A percentile compares a stretch with the other conserved stretches of the same genome.
phyloP scores from a whole-genome alignment of 805 yeast species.

The Hagleromyces aurorensis region DNA sequence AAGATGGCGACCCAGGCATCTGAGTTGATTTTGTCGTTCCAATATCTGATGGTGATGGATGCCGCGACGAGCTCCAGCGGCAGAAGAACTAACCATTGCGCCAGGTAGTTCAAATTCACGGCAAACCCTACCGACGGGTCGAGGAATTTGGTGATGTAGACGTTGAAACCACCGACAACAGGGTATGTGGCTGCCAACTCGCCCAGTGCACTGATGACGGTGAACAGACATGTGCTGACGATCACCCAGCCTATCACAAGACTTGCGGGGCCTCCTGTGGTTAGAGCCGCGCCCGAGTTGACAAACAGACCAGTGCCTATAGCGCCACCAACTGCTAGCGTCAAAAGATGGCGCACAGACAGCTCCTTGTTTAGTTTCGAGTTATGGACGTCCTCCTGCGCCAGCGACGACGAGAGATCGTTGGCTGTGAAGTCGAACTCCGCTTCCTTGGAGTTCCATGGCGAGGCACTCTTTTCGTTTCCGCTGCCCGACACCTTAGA shows the following conservation, averaged over 20 bases:
- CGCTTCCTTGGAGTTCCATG: too few relatives aligned
- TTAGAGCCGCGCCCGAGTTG: constrained; percentile 54
- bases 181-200: constrained; percentile 48
- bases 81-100: constrained; percentile 49
- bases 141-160: constrained; percentile 42
- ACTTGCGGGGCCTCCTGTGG: constrained; percentile 58
- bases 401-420: too few relatives aligned
- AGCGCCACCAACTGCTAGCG: constrained; percentile 62
- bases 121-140: constrained; percentile 53
- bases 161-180: constrained; percentile 45
- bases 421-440: too few relatives aligned
- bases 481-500: too few relatives aligned
- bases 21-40: constrained; percentile 42
- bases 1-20: constrained; percentile 57
- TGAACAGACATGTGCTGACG: constrained; percentile 50
- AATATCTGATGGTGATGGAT: constrained; percentile 47
- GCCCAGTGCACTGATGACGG: constrained; percentile 48
- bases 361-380: constrained; percentile 19
- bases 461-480: too few relatives aligned
- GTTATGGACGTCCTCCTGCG: constrained; percentile 36
- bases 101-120: constrained; percentile 44
- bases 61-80: constrained; percentile 57
- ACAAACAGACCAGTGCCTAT: constrained; percentile 65
- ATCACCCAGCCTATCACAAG: constrained; percentile 48
- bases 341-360: constrained; percentile 43